Base-by-base conservation (phyloP, 192 early-diverging fungal species). In the Diversispora epigaea region DNA sequence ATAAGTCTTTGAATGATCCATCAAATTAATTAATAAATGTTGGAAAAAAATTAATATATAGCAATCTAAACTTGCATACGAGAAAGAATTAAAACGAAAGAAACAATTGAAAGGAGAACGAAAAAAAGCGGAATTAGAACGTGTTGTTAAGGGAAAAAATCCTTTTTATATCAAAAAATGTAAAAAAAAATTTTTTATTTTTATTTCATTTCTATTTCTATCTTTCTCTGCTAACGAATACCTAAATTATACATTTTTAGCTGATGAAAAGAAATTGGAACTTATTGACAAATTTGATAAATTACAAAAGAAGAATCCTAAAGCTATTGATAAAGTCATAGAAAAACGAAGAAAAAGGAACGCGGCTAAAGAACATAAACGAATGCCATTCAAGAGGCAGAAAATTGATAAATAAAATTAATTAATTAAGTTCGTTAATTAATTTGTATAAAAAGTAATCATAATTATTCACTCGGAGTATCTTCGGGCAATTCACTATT, bases 291-390 rank as follows among this genome's bases (percentile, higher is more conserved):
- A 93, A 81, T 97, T 92, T 86, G 86, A 92, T 55, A 78, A 88
- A 66, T 78, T 95, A 22, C 84, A 85, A 79, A 78, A 77, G 50
- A 75, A 77, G 5, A 88, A 87, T 46, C 86, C 86, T 25, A 89
- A 93, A 56, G 86, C 86, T 73, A 73, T 99, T 60, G 94, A 98
- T 46, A 91, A 90, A 57, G 85, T 93, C 44, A 81, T 98, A 73
- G 96, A 99, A 76, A 96, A 97, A 86, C 86, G 92, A 76, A 86
- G 97, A 77, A 97, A 99, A 86, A 88, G 89, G 77, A 98, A 99
- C 77, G 91, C 95, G 6, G 82, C 89, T 15, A 96, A 94, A 79
- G 94, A 98, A 58, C 90, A 92, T 75, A 84, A 83, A 47, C 77
- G 78, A 64, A 81, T 96, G 74, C 92, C 89, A 17, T 89, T 79